These are phyloP conservation scores for Hymenoscyphus infarciens DNA, from an alignment of 2,329 filamentous ascomycete species.

Conservation along the genomic window DNA sequence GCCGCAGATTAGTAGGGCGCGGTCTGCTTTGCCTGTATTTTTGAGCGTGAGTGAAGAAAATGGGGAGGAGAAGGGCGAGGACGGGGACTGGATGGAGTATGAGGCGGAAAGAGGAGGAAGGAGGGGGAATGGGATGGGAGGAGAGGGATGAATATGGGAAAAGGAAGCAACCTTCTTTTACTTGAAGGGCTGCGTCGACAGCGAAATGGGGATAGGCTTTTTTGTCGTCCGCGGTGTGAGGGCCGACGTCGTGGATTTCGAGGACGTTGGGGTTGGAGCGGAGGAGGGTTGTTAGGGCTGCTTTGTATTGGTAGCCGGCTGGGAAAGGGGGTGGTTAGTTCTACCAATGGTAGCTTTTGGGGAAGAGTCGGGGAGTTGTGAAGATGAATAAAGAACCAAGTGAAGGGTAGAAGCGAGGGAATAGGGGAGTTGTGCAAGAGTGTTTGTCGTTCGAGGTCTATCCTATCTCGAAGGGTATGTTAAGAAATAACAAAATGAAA, in stretches of 20 bases:
- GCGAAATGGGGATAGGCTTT: conserved; percentile 80
- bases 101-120: no score
- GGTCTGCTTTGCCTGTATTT: conserved; percentile 66
- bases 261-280: conserved; percentile 63
- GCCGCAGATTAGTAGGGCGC: conserved; percentile 78
- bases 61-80: no score
- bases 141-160: no score
- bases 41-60: no score
- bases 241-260: conserved; percentile 69
- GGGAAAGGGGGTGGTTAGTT: background rate
- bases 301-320: conserved; percentile 70
- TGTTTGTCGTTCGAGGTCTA: no score
- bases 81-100: no score
- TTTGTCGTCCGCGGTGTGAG: conserved; percentile 62
- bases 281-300: conserved; percentile 70
- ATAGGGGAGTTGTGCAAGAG: no score
- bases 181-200: conserved; percentile 52
- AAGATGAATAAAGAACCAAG: background rate
- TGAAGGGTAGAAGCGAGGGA: background rate
- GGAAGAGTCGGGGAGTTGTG: background rate
- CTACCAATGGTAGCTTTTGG: background rate
- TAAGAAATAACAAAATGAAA: background rate
- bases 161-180: no score
- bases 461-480: no score
- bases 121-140: no score